phyloP scores from a whole-genome alignment of 371 early-diverging fungal species.

The Mortierella sp. region DNA sequence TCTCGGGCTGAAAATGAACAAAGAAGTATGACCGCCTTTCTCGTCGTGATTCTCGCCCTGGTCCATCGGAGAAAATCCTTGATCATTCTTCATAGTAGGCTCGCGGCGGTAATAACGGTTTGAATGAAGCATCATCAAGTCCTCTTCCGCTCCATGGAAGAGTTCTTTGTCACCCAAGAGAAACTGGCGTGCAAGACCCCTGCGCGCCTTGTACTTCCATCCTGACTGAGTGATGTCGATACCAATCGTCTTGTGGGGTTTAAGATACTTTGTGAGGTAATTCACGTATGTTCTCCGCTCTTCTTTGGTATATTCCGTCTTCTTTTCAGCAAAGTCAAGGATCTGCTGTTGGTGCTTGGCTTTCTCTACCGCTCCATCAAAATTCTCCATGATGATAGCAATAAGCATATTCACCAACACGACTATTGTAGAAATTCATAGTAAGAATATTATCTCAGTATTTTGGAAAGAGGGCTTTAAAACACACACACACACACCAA shows the following conservation, averaged over 20 bases:
- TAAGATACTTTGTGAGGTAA: conserved; percentile 62
- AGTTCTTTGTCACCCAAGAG: conserved; percentile 56
- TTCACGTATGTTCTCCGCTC: conserved; percentile 57
- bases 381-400: conserved; percentile 77
- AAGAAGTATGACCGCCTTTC: conserved; percentile 14
- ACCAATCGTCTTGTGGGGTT: conserved; percentile 61
- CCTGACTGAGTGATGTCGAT: conserved; percentile 59
- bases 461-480: background rate
- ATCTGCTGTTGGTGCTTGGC: conserved; percentile 69
- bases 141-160: conserved; percentile 32
- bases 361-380: conserved; percentile 72
- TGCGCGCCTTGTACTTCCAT: conserved; percentile 60
- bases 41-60: background rate
- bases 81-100: conserved; percentile 16
- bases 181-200: conserved; percentile 65
- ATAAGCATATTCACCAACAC: conserved; percentile 75
- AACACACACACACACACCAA: background rate
- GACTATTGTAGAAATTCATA: conserved; percentile 38
- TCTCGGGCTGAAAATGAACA: conserved; percentile 44
- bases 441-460: background rate
- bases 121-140: conserved; percentile 16
- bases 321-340: conserved; percentile 59
- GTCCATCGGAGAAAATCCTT: background rate
- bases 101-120: conserved; percentile 15
- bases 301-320: conserved; percentile 15